Evolutionary conservation across 257 asterid genomes (phyloP), one percentile per base, ranked within the genome.

Genomic region (Perilla frutescens): DNA sequence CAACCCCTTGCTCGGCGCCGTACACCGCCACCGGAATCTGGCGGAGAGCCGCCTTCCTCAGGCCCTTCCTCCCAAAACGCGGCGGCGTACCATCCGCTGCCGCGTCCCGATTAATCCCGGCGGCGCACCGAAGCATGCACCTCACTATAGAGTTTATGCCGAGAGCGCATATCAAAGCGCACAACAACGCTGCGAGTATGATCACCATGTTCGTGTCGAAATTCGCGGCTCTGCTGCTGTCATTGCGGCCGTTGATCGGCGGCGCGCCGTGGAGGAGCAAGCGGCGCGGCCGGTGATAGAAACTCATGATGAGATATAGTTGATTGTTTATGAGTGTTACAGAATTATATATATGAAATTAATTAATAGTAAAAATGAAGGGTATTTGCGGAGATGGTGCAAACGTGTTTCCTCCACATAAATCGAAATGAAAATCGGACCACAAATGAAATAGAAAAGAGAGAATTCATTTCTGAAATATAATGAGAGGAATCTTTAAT

Each of bases 151-250:
- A 83, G 40, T 89, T 89, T 26, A 91, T 71, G 8, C 94, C 97
- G 41, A 91, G 92, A 0, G 88, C 96, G 69, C 92, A 89, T 39
- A 91, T 70, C 59, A 91, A 68, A 34, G 97, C 91, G 56, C 92
- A 91, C 14, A 91, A 76, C 47, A 91, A 56, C 61, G 92, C 96
- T 10, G 91, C 96, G 4, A 91, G 83, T 29, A 91, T 86, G 15
- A 91, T 87, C 66, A 91, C 88, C 97, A 89, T 87, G 49, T 87
- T 87, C 3, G 89, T 85, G 55, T 91, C 96, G 48, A 91, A 87
- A 58, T 75, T 83, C 54, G 89, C 78, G 82, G 87, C 72, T 56
- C 83, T 76, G 39, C 84, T 82, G 40, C 87, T 84, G 47, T 78
- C 90, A 0, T 80, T 70, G 7, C 47, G 80, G 66, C 72, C 82